Base-by-base conservation (phyloP, 345 rosid genomes). In the Populus tremula region DNA sequence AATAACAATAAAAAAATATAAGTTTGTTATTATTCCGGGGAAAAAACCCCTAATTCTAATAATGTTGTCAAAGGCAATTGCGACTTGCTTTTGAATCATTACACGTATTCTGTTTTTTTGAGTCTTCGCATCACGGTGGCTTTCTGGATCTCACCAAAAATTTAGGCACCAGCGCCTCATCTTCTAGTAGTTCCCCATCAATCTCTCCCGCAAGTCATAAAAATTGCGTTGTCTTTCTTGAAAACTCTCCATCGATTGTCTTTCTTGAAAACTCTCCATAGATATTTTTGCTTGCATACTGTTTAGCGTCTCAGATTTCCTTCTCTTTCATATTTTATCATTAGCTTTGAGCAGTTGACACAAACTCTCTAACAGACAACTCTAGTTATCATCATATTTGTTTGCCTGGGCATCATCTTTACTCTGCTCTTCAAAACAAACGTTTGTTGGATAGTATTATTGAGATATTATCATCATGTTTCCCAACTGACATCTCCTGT, bases 401-500 rank as follows among this genome's bases (percentile, higher is more conserved):
- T 54, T 21, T 54, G 61, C 18, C 2, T 7, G 61, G 61, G 2
- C 23, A 54, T 54, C 61, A 8, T n/a, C 21, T 20, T n/a, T 20
- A 54, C 12, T 8, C 2, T 41, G 8, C 61, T 20, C 0, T 1
- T 6, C 2, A 54, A 2, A 54, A 8, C 61, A 20, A 53, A 54
- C 25, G 61, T 54, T 54, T 20, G 61, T 54, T 54, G 8, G 25
- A 54, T 7, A 54, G 23, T 54, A 20, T 21, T 2, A 1, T 54
- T 6, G 8, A 54, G 61, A 45, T n/a, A 8, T 29, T 56, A n/a
- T 45, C 36, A 8, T 17, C 65, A 6, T 25, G 21, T 56, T 43
- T 43, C 63, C 17, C 43, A 63, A 63, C 70, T 65, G 70, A 76
- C 66, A 35, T 76, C 78, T 50, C 67, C 67, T 76, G 36, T 45